Base-by-base conservation (phyloP, 768 basidiomycete genomes). In the Xanthoconium stramineum region DNA sequence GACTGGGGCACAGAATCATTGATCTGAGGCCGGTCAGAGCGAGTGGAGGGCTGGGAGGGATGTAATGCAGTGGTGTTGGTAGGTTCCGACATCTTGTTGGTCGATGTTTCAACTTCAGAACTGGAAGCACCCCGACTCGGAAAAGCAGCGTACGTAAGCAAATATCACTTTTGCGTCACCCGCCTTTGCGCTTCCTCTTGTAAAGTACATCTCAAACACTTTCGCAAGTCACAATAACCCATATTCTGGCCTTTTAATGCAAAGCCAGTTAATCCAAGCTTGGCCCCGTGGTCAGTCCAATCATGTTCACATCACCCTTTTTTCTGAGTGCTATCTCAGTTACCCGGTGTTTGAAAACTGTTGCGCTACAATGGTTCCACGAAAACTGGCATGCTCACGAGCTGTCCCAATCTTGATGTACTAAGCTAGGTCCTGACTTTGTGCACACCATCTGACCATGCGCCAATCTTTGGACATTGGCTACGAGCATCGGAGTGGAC, bases 361-460 rank as follows among this genome's bases (percentile, higher is more conserved):
- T 82, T 17, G 63, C 76, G 3, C 67, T 86, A 32, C 72, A 74
- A 36, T 82, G 85, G 85, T 2, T 70, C 82, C 2, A 72, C 78
- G 6, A 84, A 82, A 65, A 72, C 76, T 9, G 67, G 69, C 1
- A 78, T 87, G 68, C 74, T 87, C 28, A 74, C 77, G 32, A 75
- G 76, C 51, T 86, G 84, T 56, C 80, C 83, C 0, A 80, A 82
- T 60, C 73, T 88, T 24, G 77, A 83, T n/a, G n/a, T 6, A 71
- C 82, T 82, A 68, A 52, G 67, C 17, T 10, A 9, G 13, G 15
- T 6, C 10, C 1, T 14, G 8, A 15, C 15, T 11, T 14, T 19
- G 29, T 33, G 20, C n/a, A 2, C 24, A n/a, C 48, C 14, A 33
- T 32, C 47, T 61, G 36, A 57, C 46, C 35, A 0, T 17, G 15